Percentiles rank a stretch among this genome's conserved stretches.
phyloP scores from a whole-genome alignment of 2,329 filamentous ascomycete genomes.

The Keithomyces neogunnii region DNA sequence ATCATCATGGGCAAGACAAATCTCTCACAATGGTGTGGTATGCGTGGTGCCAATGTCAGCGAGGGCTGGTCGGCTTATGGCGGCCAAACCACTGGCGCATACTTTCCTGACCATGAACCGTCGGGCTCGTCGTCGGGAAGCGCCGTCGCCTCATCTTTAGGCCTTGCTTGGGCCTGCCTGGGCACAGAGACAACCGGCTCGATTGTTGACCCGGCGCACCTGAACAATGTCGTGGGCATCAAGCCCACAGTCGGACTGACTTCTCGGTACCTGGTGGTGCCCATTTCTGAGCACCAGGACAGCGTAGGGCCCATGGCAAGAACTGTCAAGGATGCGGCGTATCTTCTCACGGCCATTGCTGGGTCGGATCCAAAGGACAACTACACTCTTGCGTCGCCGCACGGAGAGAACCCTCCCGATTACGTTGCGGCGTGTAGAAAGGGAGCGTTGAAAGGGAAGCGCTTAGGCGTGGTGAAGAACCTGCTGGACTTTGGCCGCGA shows the following conservation, averaged over 20 bases:
- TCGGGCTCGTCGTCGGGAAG: slow-evolving; percentile 54
- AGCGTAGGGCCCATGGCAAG: slow-evolving; percentile 54
- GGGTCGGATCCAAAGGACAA: slow-evolving; percentile 52
- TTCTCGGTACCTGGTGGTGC: slow-evolving; percentile 53
- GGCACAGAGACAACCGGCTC: slow-evolving; percentile 46
- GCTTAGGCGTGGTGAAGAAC: slow-evolving; percentile 52
- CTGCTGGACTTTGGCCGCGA: slow-evolving; percentile 20
- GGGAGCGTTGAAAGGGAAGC: slow-evolving; percentile 42
- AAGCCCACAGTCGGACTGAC: slow-evolving; percentile 60
- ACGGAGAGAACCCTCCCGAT: slow-evolving; percentile 39
- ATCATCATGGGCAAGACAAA: slow-evolving; percentile 61
- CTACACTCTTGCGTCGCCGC: slow-evolving; percentile 52
- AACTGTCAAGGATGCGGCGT: slow-evolving; percentile 56
- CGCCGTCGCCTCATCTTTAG: slow-evolving; percentile 39
- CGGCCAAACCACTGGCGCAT: slow-evolving; percentile 53
- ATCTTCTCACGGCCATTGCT: slow-evolving; percentile 53
- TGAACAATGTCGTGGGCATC: slow-evolving; percentile 57
- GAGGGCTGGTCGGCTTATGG: slow-evolving; percentile 59
- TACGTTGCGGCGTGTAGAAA: slow-evolving; percentile 51
- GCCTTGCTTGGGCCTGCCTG: slow-evolving; percentile 8
- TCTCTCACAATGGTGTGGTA: slow-evolving; percentile 58
- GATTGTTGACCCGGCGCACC: slow-evolving; percentile 44
- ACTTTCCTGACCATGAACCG: slow-evolving; percentile 53
- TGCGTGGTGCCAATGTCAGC: slow-evolving; percentile 44
- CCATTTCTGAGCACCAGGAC: slow-evolving; percentile 54